phyloP scores from a whole-genome alignment of 306 rosid species.

The Cucurbita ficifolia region DNA sequence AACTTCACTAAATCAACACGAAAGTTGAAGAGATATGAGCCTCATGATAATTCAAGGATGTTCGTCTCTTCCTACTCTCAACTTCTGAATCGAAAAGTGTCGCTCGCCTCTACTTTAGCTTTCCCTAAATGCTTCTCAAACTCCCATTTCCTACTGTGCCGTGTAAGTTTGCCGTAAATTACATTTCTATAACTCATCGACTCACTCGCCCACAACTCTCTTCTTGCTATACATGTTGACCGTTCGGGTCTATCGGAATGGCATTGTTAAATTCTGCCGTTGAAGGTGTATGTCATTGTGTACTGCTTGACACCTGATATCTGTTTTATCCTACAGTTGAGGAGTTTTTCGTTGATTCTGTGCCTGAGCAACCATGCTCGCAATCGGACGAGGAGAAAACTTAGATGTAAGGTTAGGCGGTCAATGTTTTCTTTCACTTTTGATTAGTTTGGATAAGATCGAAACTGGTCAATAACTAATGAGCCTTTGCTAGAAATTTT shows the following conservation, averaged over 20 bases:
- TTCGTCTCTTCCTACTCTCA: neutral
- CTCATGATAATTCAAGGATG: neutral
- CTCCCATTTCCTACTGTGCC: neutral
- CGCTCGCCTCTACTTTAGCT: neutral
- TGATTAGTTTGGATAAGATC: neutral
- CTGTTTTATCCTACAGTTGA: conserved; percentile 35
- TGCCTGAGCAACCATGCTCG: conserved; percentile 37
- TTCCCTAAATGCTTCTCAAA: neutral
- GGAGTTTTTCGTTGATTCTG: conserved; percentile 84
- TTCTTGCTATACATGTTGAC: neutral
- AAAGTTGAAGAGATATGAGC: neutral
- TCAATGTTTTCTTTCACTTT: neutral
- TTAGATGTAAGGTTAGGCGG: conserved; percentile 11
- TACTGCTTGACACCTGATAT: neutral
- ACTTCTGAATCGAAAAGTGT: neutral
- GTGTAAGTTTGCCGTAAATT: neutral
- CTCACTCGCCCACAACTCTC: no score
- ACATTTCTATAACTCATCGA: neutral
- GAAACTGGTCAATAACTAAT: neutral
- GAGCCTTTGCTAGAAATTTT: neutral
- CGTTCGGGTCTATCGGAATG: neutral
- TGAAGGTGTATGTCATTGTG: neutral
- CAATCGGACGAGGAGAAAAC: conserved; percentile 63
- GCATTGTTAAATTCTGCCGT: neutral
- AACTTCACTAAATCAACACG: neutral